Evolutionary conservation across 805 yeast species (phyloP), one percentile per base, ranked within the genome.

Genomic region (Lipomyces chichibuensis): DNA sequence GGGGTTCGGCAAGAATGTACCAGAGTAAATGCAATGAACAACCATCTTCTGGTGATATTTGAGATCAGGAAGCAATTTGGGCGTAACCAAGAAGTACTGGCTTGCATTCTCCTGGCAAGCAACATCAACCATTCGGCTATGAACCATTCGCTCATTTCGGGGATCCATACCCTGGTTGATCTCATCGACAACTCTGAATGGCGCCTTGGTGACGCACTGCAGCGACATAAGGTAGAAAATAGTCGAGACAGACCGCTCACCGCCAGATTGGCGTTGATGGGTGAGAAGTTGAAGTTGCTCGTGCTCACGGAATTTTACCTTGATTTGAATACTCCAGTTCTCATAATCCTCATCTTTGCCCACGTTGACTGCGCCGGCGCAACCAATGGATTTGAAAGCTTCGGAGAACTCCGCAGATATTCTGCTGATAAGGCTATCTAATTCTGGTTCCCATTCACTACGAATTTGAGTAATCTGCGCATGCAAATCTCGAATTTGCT

Each of bases 101-200:
- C 96, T 87, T 0, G 84, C 77, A 69, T 83, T 72, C 67, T 84
- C 81, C 3, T 80, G 78, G 75, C 97, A 91, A 0, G 98, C 94
- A 58, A 89, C 87, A 64, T 89, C 87, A 0, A 94, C 97, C 83
- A 95, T 87, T 69, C 91, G 85, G 69, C 85, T 84, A 76, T 94
- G 97, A 2, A 95, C 93, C 79, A 86, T 83, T 69, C 93, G 85
- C 77, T 95, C 99, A 75, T 95, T 95, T 67, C 85, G 85, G 13
- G 96, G 90, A 79, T 95, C 99, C 98, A 95, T 93, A 72, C 99
- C 99, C 80, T 95, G 99, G 76, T 95, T 95, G 69, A 95, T 96
- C 81, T 95, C 99, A 79, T 95, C 99, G 7, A 95, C 97, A 2
- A 94, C 93, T 75, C 98, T 82, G 75, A 95, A 92, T 9, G 99